Conservation (phyloP, 192 early-diverging fungal species). For the Coemansia guatemalensis region DNA sequence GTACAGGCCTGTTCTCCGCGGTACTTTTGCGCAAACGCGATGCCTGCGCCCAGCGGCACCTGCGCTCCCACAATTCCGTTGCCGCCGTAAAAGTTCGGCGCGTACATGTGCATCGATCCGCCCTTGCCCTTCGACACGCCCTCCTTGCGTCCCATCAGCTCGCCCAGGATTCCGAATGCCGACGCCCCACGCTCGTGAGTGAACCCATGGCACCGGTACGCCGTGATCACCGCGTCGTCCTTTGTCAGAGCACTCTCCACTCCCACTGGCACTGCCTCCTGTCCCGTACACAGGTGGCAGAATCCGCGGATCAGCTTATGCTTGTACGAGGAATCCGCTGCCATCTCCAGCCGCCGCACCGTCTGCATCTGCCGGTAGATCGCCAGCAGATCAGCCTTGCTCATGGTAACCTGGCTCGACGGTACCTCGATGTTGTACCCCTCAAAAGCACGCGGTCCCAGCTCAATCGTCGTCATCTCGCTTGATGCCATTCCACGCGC, state of each 20-base stretch:
- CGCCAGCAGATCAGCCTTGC: constrained; percentile 70
- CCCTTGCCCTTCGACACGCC: constrained; percentile 95
- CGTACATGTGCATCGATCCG: constrained; percentile 99
- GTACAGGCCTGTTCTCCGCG: constrained; percentile 72
- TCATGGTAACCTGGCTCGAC: constrained; percentile 59
- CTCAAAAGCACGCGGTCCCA: constrained; percentile 74
- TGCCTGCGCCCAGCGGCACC: constrained; percentile 79
- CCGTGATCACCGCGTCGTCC: constrained; percentile 93
- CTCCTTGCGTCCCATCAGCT: constrained; percentile 78
- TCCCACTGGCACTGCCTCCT: constrained; percentile 93
- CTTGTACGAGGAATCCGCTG: constrained; percentile 94
- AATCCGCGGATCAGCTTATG: constrained; percentile 95
- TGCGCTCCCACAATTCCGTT: constrained; percentile 99
- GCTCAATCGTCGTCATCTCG: constrained; percentile 63
- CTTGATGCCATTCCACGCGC: constrained; percentile 35
- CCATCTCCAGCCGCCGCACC: constrained; percentile 92
- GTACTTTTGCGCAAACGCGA: constrained; percentile 96
- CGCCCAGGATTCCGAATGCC: constrained; percentile 65
- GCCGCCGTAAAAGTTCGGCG: constrained; percentile 93
- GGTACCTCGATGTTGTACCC: constrained; percentile 81
- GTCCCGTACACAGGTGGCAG: constrained; percentile 97
- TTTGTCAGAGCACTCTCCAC: constrained; percentile 88
- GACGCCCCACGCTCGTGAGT: constrained; percentile 81
- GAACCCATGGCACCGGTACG: constrained; percentile 99
- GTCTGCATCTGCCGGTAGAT: constrained; percentile 87